Evolutionary conservation across 2,329 filamentous ascomycete species (phyloP).

Genomic region (Calonectria crousiana): DNA sequence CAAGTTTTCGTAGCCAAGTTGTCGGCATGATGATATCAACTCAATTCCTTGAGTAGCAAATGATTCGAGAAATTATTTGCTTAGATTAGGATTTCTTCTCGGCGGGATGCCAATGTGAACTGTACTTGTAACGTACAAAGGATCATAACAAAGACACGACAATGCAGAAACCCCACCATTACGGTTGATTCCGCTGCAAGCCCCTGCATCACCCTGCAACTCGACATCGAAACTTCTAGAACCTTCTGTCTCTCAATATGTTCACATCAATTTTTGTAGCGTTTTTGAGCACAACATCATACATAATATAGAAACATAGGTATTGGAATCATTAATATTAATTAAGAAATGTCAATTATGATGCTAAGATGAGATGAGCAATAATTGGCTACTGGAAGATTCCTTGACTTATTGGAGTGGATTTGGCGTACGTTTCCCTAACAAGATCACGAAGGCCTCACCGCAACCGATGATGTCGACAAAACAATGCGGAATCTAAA

Average conservation of each 20-base stretch:
- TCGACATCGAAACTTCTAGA: slow-evolving; percentile 43
- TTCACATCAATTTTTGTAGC: neutral
- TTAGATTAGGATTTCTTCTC: neutral
- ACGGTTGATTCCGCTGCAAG: slow-evolving; percentile 12
- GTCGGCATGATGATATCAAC: slow-evolving; percentile 3
- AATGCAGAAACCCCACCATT: neutral
- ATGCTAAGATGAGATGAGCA: too few relatives aligned
- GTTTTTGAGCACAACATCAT: neutral
- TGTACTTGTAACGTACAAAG: neutral
- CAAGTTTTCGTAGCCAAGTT: slow-evolving; percentile 1
- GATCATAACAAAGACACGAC: neutral
- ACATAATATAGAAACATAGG: neutral
- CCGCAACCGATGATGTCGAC: neutral
- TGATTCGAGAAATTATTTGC: neutral
- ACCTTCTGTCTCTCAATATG: slow-evolving; percentile 32
- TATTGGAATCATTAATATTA: neutral
- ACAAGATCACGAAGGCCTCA: neutral
- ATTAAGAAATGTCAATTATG: neutral
- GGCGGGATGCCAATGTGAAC: slow-evolving; percentile 4
- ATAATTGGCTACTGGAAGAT: neutral
- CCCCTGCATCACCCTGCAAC: slow-evolving; percentile 32
- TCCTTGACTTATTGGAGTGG: neutral
- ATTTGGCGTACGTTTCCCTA: too few relatives aligned
- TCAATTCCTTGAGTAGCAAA: neutral
- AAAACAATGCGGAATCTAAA: neutral